Evolutionary conservation across 169 alveolate genomes (phyloP).

Genomic region (Cardiosporidium cionae): DNA sequence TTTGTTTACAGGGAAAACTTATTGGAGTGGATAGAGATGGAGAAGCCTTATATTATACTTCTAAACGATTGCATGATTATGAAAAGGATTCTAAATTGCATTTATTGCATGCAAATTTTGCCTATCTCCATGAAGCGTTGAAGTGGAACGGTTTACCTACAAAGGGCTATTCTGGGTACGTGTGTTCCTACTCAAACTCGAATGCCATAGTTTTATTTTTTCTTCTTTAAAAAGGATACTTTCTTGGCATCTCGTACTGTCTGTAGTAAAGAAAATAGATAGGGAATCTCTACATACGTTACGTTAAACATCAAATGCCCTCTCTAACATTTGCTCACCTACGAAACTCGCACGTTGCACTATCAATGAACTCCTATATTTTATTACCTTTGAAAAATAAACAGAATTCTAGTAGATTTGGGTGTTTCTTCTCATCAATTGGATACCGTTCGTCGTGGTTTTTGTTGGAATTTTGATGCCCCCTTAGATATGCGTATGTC

Average conservation of each 20-base stretch:
- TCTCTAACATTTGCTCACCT: too few relatives aligned
- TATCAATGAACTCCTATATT: not conserved
- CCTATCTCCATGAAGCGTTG: not conserved
- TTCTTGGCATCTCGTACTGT: not conserved
- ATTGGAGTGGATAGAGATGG: not conserved
- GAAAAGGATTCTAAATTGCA: not conserved
- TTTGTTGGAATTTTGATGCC: not conserved
- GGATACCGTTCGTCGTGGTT: not conserved
- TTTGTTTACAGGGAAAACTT: not conserved
- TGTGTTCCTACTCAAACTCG: not conserved
- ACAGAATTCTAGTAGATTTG: not conserved
- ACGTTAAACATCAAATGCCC: too few relatives aligned
- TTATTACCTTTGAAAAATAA: not conserved
- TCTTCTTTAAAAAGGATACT: too few relatives aligned
- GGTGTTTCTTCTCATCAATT: conserved; percentile 9
- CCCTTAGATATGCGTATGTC: conserved; percentile 8
- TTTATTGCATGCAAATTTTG: not conserved
- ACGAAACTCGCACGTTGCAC: not conserved
- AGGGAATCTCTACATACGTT: too few relatives aligned
- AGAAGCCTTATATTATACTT: not conserved
- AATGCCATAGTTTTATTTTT: too few relatives aligned
- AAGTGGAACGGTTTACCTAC: not conserved
- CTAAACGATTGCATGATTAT: not conserved
- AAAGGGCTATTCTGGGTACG: not conserved
- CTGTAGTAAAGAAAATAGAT: not conserved